phyloP scores from a whole-genome alignment of 1,284 basidiomycete species.

The Melampsora medusae region DNA sequence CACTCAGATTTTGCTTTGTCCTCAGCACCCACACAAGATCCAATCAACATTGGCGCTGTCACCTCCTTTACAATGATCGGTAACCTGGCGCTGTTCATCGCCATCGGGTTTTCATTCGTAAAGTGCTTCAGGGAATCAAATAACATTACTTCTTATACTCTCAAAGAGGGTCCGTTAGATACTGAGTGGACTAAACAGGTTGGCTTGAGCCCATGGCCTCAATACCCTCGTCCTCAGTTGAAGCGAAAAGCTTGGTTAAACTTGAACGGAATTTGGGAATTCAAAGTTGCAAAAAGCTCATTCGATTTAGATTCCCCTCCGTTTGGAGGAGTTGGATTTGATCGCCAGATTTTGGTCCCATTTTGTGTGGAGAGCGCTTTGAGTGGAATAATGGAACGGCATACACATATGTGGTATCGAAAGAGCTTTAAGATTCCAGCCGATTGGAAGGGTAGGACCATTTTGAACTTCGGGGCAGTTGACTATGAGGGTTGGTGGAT shows the following conservation, averaged over 20 bases:
- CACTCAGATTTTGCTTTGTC: too few relatives aligned
- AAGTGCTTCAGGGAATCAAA: not conserved
- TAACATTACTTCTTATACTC: not conserved
- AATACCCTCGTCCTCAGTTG: constrained; percentile 32
- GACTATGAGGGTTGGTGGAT: constrained; percentile 33
- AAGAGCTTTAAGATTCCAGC: constrained; percentile 6
- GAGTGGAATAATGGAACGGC: constrained; percentile 35
- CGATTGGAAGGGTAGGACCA: constrained; percentile 7
- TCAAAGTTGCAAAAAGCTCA: constrained; percentile 14
- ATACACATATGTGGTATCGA: constrained; percentile 23
- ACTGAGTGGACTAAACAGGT: constrained; percentile 27
- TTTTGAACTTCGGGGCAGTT: constrained; percentile 32
- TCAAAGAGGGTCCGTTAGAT: constrained; percentile 23
- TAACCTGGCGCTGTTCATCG: too few relatives aligned
- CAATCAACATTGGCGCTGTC: too few relatives aligned
- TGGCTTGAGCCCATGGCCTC: constrained; percentile 21
- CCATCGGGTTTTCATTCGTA: too few relatives aligned
- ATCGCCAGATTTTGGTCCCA: constrained; percentile 23
- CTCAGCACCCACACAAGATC: too few relatives aligned
- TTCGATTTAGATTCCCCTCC: constrained; percentile 18
- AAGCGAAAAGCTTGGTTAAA: constrained; percentile 12
- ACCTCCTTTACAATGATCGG: too few relatives aligned
- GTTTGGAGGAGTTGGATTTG: constrained; percentile 16
- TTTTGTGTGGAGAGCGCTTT: constrained; percentile 30
- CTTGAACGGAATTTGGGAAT: constrained; percentile 36